A percentile compares a stretch with the other conserved stretches of the same genome.
These are phyloP conservation scores for Antrodiella citrinella DNA, from an alignment of 768 basidiomycete genomes.

Conservation along the genomic window DNA sequence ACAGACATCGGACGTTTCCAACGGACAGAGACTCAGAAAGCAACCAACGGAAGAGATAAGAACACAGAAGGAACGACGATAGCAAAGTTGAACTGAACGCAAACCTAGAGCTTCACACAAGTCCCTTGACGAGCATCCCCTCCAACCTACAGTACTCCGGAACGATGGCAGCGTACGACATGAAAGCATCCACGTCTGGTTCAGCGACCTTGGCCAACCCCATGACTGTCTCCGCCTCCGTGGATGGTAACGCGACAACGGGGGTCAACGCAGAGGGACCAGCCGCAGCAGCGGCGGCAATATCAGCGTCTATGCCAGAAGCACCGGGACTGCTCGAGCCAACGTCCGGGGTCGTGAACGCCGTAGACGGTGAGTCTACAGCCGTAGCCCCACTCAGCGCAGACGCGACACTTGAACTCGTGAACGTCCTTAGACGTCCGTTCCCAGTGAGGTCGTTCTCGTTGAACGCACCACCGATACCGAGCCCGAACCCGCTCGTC, in stretches of 20 bases:
- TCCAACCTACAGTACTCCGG: slow-evolving; percentile 79
- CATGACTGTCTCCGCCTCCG: slow-evolving; percentile 64
- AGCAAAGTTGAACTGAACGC: background rate
- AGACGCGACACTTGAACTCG: slow-evolving; percentile 35
- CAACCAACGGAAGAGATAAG: background rate
- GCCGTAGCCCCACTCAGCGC: slow-evolving; percentile 25
- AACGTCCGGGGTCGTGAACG: slow-evolving; percentile 58
- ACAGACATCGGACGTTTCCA: no score
- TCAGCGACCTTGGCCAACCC: slow-evolving; percentile 80
- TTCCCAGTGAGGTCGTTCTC: slow-evolving; percentile 29
- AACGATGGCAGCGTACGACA: slow-evolving; percentile 80
- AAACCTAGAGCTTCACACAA: slow-evolving; percentile 27
- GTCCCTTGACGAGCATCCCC: slow-evolving; percentile 62
- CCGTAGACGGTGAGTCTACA: slow-evolving; percentile 39
- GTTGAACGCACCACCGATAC: slow-evolving; percentile 26
- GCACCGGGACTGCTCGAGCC: slow-evolving; percentile 20
- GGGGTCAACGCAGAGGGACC: slow-evolving; percentile 59
- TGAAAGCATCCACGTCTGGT: slow-evolving; percentile 75
- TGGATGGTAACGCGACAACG: slow-evolving; percentile 62
- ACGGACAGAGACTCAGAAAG: no score
- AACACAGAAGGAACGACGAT: background rate
- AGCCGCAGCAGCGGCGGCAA: slow-evolving; percentile 29
- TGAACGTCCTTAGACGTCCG: slow-evolving; percentile 46
- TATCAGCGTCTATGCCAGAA: slow-evolving; percentile 23
- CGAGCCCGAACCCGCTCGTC: slow-evolving; percentile 23